Evolutionary conservation across 1,284 basidiomycete genomes (phyloP), one percentile per base, ranked within the genome.

Genomic region (Puccinia triticina): DNA sequence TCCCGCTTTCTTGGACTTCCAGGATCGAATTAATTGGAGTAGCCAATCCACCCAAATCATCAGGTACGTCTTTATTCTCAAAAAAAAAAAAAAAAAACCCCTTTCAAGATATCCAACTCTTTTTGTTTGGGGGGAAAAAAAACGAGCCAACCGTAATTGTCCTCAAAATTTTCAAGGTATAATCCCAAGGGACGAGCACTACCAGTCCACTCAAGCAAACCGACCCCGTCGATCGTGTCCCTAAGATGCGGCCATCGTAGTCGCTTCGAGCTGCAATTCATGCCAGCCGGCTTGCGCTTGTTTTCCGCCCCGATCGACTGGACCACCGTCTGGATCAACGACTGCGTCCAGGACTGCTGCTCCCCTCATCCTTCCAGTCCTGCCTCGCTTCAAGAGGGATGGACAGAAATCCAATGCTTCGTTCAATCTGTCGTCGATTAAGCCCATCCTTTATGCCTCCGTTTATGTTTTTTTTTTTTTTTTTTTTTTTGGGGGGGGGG

Each of bases 241-340:
- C 23, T 64, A 37, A 18, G 23, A 37, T 64, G 61, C 21, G 61
- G 61, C 34, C 61, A 64, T 64, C 26, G 23, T 11, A 32, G 26
- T 32, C 61, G 34, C 5, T 64, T 64, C 34, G 61, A 64, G 23
- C 34, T 64, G 5, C 61, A 64, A 64, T 32, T 64, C 3, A 64
- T 64, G 61, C 61, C 61, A 11, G 61, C 61, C 34, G 61, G 10
- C 29, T 37, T 64, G 18, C 11, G 26, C 26, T 37, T 64, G 26
- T 64, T 64, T 37, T 64, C 61, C 34, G 11, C 11, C 10, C 61
- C 61, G 26, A 29, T 37, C 26, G 26, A 64, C 34, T 64, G 61
- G 61, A 37, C 61, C 12, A 64, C 61, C 26, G 61, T 37, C 26
- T 64, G 61, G 61, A 37, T 64, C 34, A 64, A 37, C 34, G 61